phyloP scores from a whole-genome alignment of 2,329 filamentous ascomycete species.

The Magnaporthales sp. region DNA sequence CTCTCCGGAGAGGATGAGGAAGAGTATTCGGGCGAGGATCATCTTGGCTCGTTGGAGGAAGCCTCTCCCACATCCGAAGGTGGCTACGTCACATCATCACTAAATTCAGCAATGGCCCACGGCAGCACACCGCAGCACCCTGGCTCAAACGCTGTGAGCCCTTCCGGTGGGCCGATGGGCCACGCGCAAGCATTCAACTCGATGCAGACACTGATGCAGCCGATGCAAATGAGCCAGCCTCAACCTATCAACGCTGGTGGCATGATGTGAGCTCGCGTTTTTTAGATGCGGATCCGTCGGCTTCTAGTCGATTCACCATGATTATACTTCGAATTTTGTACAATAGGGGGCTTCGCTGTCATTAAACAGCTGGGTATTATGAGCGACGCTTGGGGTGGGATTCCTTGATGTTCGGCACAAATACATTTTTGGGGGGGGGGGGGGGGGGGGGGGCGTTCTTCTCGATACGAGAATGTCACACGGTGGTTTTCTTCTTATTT shows the following conservation, averaged over 20 bases:
- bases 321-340: conserved; percentile 3
- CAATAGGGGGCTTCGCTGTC: conserved; percentile 1
- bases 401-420: conserved; percentile 4
- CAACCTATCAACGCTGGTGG: conserved; percentile 28
- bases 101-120: conserved; percentile 34
- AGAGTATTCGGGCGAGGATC: conserved; percentile 73
- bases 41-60: conserved; percentile 71
- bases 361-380: neutral
- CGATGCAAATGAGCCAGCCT: conserved; percentile 53
- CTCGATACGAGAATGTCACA: neutral
- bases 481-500: conserved; percentile 4
- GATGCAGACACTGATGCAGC: conserved; percentile 54
- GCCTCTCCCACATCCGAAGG: conserved; percentile 65
- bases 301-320: neutral
- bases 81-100: conserved; percentile 47
- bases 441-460: conserved; percentile 2
- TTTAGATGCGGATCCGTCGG: too few relatives aligned
- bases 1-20: conserved; percentile 80
- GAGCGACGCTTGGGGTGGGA: conserved; percentile 4
- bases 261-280: conserved; percentile 25
- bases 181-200: conserved; percentile 40
- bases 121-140: conserved; percentile 25
- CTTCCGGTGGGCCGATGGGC: conserved; percentile 19
- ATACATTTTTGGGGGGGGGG: too few relatives aligned
- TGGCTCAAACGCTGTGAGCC: conserved; percentile 18